Conservation (phyloP, 306 rosid genomes). For the Fagus crenata region DNA sequence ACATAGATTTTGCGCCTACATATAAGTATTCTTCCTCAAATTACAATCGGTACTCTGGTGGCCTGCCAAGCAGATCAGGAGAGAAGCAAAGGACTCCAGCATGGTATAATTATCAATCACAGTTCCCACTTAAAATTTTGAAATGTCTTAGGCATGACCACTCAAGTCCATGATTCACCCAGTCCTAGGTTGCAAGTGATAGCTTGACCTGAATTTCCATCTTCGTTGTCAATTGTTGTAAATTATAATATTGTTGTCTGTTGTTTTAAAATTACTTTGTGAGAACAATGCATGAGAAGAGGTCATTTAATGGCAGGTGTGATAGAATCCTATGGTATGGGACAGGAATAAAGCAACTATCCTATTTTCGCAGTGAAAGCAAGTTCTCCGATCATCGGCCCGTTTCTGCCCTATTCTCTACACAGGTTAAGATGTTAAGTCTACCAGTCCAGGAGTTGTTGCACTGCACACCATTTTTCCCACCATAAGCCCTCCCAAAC, state of each 20-base stretch:
- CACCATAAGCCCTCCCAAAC: slow-evolving; percentile 33
- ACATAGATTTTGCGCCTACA: slow-evolving; percentile 84
- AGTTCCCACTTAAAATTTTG: neutral
- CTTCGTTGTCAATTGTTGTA: neutral
- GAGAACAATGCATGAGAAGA: slow-evolving; percentile 1
- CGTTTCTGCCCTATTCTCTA: slow-evolving; percentile 83
- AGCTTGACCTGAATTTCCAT: neutral
- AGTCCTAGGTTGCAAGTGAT: slow-evolving; percentile 7
- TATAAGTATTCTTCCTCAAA: slow-evolving; percentile 72
- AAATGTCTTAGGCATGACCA: neutral
- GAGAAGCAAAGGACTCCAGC: slow-evolving; percentile 98
- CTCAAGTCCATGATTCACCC: neutral
- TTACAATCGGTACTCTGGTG: slow-evolving; percentile 69
- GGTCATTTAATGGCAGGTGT: slow-evolving; percentile 60
- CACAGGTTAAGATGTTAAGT: slow-evolving; percentile 57
- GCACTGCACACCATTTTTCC: slow-evolving; percentile 33
- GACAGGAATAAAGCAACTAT: slow-evolving; percentile 78
- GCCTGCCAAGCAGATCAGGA: slow-evolving; percentile 58
- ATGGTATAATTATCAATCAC: slow-evolving; percentile 50
- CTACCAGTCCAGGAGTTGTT: slow-evolving; percentile 42
- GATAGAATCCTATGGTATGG: slow-evolving; percentile 93
- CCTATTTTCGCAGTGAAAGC: slow-evolving; percentile 83
- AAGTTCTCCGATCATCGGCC: slow-evolving; percentile 98
- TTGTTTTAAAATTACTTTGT: neutral
- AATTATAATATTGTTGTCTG: neutral